Evolutionary conservation across 208 protist species (phyloP).

Genomic region (Angomonas desouzai): DNA sequence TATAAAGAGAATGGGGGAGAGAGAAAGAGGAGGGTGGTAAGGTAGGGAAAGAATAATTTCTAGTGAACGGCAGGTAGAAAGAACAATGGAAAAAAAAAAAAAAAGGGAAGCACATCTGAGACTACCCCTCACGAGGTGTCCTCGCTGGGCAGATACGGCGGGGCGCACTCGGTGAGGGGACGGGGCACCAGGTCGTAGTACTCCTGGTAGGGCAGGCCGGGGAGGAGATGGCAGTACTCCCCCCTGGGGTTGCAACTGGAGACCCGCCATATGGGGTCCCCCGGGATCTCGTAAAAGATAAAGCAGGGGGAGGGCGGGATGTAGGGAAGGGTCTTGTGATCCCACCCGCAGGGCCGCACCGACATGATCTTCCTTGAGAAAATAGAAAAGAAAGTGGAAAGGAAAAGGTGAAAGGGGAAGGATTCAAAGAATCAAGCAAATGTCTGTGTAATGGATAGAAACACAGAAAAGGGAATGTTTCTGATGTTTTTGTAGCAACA

Average conservation of each 20-base stretch:
- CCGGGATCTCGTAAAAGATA: slow-evolving; percentile 78
- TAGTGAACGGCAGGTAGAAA: too few relatives aligned
- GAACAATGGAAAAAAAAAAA: slow-evolving; percentile 15
- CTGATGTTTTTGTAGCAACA: too few relatives aligned
- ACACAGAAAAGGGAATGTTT: too few relatives aligned
- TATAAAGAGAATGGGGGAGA: not conserved
- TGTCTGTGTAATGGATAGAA: too few relatives aligned
- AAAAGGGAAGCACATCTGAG: slow-evolving; percentile 1
- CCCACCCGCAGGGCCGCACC: slow-evolving; percentile 41
- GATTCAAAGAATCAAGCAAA: not conserved
- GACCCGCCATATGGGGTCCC: slow-evolving; percentile 55
- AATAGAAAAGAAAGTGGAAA: not conserved
- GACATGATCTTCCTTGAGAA: not conserved
- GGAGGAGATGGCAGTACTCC: slow-evolving; percentile 60
- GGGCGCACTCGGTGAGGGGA: slow-evolving; percentile 50
- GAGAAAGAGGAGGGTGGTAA: too few relatives aligned
- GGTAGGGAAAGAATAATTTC: not conserved
- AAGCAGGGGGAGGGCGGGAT: slow-evolving; percentile 50
- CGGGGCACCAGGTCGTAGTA: slow-evolving; percentile 17
- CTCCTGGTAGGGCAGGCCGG: slow-evolving; percentile 78
- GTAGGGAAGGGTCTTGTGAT: slow-evolving; percentile 69
- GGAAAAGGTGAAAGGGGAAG: slow-evolving; percentile 9
- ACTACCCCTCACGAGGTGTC: not conserved
- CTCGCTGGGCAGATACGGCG: slow-evolving; percentile 25
- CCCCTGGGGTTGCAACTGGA: slow-evolving; percentile 68